Conservation (phyloP, 768 basidiomycete species). For the Pleurotus pulmonarius region DNA sequence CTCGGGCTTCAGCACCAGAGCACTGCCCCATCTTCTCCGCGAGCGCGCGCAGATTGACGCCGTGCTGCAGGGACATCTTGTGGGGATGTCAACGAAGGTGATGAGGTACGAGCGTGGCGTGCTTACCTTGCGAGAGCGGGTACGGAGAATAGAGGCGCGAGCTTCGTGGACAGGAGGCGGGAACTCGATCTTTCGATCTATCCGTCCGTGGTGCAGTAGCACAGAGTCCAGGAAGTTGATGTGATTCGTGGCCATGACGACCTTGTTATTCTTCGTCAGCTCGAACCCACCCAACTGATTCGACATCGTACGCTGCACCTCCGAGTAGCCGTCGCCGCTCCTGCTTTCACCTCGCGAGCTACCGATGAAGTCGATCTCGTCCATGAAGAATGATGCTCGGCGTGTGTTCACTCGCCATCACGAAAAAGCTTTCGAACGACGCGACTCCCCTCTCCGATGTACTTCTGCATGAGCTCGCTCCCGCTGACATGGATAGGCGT, state of each 20-base stretch:
- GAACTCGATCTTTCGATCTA: constrained; percentile 97
- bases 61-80: constrained; percentile 96
- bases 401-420: constrained; percentile 97
- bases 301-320: constrained; percentile 77
- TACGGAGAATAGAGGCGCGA: constrained; percentile 93
- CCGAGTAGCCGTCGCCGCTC: constrained; percentile 82
- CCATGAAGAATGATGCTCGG: constrained; percentile 99
- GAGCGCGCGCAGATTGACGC: constrained; percentile 90
- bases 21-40: constrained; percentile 99
- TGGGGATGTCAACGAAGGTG: neutral
- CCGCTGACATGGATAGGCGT: constrained; percentile 96
- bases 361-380: constrained; percentile 98
- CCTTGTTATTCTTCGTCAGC: constrained; percentile 98
- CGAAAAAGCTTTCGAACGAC: constrained; percentile 98
- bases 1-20: constrained; percentile 95
- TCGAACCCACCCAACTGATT: constrained; percentile 92
- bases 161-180: constrained; percentile 97
- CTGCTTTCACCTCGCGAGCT: constrained; percentile 90
- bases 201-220: constrained; percentile 89
- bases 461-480: constrained; percentile 94
- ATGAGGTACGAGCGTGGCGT: neutral
- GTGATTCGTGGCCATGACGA: constrained; percentile 94
- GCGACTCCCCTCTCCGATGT: constrained; percentile 95
- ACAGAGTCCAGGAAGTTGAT: constrained; percentile 97
- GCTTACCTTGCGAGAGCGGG: constrained; percentile 88